A percentile compares a stretch with the other conserved stretches of the same genome.
phyloP scores from a whole-genome alignment of 2,329 filamentous ascomycete species.

The Macrophomina phaseolina region DNA sequence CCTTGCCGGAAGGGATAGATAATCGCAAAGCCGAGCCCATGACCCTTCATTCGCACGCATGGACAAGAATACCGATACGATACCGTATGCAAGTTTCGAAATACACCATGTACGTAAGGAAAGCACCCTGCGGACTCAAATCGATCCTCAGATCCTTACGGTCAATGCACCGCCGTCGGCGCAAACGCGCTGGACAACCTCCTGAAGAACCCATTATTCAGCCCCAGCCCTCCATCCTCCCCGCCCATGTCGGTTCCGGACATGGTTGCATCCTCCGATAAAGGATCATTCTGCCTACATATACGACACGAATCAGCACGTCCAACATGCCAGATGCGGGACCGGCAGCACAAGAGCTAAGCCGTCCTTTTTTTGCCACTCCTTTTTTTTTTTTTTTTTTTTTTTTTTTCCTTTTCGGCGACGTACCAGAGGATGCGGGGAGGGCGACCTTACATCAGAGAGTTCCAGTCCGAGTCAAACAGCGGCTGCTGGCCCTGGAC shows the following conservation, averaged over 20 bases:
- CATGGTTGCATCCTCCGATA: slow-evolving; percentile 17
- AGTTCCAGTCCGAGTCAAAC: slow-evolving; percentile 17
- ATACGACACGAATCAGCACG: slow-evolving; percentile 7
- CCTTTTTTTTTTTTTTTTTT: too few relatives aligned
- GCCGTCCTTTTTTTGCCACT: too few relatives aligned
- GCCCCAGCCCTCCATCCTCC: neutral
- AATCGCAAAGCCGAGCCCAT: too few relatives aligned
- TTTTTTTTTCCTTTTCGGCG: too few relatives aligned
- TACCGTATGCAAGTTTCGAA: neutral
- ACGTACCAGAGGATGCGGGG: neutral
- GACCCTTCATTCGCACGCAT: neutral
- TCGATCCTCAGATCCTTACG: too few relatives aligned
- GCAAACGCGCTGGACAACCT: slow-evolving; percentile 17
- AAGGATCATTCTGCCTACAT: slow-evolving; percentile 19
- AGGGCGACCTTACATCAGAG: slow-evolving; percentile 26
- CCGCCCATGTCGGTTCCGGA: neutral
- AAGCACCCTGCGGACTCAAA: neutral
- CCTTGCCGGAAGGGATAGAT: too few relatives aligned
- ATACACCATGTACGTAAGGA: neutral
- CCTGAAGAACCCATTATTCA: slow-evolving; percentile 23
- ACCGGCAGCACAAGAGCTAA: neutral
- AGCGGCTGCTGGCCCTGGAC: slow-evolving; percentile 13
- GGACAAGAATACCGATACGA: neutral
- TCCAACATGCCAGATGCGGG: neutral
- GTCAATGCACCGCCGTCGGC: slow-evolving; percentile 17